These are phyloP conservation scores for Lactarius sp. DNA, from an alignment of 768 basidiomycete genomes.

Conservation along the genomic window DNA sequence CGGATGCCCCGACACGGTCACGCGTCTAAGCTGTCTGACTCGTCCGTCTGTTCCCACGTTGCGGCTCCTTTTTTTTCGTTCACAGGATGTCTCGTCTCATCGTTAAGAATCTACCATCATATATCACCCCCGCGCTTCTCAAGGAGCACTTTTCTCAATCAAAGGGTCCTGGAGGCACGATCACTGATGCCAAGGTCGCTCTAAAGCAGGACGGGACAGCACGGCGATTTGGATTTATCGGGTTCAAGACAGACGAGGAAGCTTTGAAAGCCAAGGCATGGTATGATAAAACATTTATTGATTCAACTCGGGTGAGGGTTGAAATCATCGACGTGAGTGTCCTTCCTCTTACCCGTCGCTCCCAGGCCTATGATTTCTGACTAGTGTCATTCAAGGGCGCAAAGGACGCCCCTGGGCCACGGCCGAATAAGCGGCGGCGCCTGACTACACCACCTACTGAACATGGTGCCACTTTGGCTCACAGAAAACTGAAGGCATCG, in stretches of 20 bases:
- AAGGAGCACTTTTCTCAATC: slow-evolving; percentile 60
- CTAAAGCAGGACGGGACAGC: slow-evolving; percentile 72
- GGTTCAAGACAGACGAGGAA: slow-evolving; percentile 77
- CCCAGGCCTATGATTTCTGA: slow-evolving; percentile 3
- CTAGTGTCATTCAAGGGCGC: slow-evolving; percentile 44
- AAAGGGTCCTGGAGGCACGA: slow-evolving; percentile 54
- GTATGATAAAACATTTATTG: slow-evolving; percentile 83
- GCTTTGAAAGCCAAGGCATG: slow-evolving; percentile 71
- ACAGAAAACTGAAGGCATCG: slow-evolving; percentile 7
- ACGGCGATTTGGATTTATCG: slow-evolving; percentile 88
- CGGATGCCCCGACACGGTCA: slow-evolving; percentile 4
- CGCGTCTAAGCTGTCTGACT: not conserved
- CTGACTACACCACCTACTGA: slow-evolving; percentile 35
- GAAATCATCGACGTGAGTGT: slow-evolving; percentile 67
- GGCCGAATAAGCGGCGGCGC: slow-evolving; percentile 67
- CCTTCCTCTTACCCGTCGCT: slow-evolving; percentile 4
- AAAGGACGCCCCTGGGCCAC: slow-evolving; percentile 60
- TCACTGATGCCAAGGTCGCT: slow-evolving; percentile 87
- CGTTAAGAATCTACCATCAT: slow-evolving; percentile 72
- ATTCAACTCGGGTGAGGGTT: slow-evolving; percentile 71
- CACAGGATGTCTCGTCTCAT: slow-evolving; percentile 72
- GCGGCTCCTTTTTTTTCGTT: not conserved
- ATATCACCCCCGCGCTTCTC: slow-evolving; percentile 59
- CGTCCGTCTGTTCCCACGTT: not conserved
- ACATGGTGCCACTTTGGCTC: slow-evolving; percentile 25